These are phyloP conservation scores for Aspergillus steynii DNA, from an alignment of 495 filamentous ascomycete genomes.

Conservation along the genomic window DNA sequence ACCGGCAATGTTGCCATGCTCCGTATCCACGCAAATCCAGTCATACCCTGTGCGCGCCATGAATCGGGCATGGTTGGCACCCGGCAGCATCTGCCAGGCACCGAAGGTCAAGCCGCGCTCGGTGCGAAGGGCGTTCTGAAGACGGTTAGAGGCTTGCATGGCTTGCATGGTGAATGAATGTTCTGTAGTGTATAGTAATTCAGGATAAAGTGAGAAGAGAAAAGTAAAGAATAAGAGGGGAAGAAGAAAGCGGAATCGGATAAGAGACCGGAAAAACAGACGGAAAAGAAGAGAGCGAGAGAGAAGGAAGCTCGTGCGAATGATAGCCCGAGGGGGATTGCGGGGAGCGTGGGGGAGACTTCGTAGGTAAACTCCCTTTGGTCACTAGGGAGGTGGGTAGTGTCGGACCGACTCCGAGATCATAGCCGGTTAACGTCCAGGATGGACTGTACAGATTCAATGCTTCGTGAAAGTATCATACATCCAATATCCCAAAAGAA, in stretches of 20 bases:
- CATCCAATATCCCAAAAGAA: neutral
- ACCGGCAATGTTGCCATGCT: neutral
- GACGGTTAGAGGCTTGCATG: neutral
- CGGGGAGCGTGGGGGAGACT: neutral
- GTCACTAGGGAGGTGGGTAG: no score
- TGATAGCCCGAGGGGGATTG: neutral
- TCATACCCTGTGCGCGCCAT: neutral
- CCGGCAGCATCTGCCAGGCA: neutral
- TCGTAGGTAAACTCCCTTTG: no score
- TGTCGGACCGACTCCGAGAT: no score
- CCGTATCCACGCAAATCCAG: neutral
- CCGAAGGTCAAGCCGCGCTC: neutral
- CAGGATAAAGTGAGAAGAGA: no score
- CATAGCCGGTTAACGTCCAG: no score
- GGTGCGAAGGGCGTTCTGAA: neutral
- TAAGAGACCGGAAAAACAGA: neutral
- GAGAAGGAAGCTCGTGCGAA: neutral
- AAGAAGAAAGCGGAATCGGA: neutral
- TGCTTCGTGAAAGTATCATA: no score
- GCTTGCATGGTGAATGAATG: neutral
- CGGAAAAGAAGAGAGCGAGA: neutral
- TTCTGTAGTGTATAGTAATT: neutral
- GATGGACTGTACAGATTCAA: no score
- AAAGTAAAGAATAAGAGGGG: neutral
- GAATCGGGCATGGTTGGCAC: neutral